Conservation (phyloP, 1,284 basidiomycete species). For the Cutaneotrichosporon dermatis region DNA sequence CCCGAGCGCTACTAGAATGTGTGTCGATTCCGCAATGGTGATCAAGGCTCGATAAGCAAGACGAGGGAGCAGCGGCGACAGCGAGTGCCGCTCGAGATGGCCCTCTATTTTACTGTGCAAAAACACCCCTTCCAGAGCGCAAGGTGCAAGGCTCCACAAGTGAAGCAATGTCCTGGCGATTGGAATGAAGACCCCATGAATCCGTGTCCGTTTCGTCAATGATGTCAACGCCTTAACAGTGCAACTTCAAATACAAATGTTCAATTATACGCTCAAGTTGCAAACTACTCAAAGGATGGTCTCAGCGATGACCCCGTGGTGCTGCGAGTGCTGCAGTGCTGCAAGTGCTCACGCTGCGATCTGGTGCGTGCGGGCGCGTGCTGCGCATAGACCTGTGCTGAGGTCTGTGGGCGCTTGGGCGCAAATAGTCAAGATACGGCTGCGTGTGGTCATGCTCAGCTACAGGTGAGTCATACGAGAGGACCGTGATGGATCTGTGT, state of each 20-base stretch:
- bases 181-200: constrained; percentile 4
- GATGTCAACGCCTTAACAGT: not conserved
- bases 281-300: not conserved
- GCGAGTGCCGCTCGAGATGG: not conserved
- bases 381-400: not conserved
- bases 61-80: not conserved
- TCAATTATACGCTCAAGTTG: not conserved
- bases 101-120: not conserved
- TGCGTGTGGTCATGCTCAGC: too few species aligned
- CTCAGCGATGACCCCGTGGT: not conserved
- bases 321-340: not conserved
- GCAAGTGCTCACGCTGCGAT: not conserved
- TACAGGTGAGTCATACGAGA: too few species aligned
- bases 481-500: too few species aligned
- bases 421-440: too few species aligned
- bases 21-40: not conserved
- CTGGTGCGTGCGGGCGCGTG: not conserved
- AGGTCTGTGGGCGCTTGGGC: too few species aligned
- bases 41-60: not conserved
- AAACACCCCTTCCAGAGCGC: not conserved
- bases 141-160: not conserved
- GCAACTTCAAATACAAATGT: not conserved
- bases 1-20: constrained; percentile 1
- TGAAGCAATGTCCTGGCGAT: not conserved
- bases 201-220: constrained; percentile 1